Conservation (phyloP, 371 early-diverging fungal genomes). For the Apophysomyces variabilis region DNA sequence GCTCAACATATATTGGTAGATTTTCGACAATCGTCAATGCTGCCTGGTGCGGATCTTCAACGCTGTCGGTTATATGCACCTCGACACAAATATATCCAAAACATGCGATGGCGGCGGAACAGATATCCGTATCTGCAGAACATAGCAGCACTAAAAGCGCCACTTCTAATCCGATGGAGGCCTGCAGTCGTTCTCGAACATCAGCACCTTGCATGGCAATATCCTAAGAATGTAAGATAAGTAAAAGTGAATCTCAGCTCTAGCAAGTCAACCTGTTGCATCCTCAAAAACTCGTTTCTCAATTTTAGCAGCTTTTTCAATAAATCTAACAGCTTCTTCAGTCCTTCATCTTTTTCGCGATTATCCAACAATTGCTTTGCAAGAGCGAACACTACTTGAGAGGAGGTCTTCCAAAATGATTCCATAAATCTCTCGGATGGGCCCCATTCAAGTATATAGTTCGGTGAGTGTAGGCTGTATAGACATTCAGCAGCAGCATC, state of each 20-base stretch:
- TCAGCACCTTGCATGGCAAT: conserved; percentile 50
- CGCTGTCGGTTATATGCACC: conserved; percentile 46
- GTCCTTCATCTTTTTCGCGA: conserved; percentile 57
- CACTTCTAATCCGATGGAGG: conserved; percentile 73
- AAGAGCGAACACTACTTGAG: conserved; percentile 57
- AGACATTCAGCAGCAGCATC: conserved; percentile 75
- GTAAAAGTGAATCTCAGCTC: not conserved
- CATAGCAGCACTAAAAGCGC: conserved; percentile 74
- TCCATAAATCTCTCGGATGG: conserved; percentile 59
- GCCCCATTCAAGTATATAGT: conserved; percentile 69
- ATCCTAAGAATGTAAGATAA: conserved; percentile 28
- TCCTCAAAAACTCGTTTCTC: conserved; percentile 70
- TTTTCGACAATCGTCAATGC: conserved; percentile 70
- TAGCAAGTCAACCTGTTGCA: conserved; percentile 47
- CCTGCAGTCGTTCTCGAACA: conserved; percentile 68
- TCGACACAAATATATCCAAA: conserved; percentile 61
- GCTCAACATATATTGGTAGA: conserved; percentile 66
- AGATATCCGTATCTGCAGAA: conserved; percentile 69
- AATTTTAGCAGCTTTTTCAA: conserved; percentile 63
- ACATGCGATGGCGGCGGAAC: conserved; percentile 56
- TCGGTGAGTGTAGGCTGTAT: conserved; percentile 62
- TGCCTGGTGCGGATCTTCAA: conserved; percentile 44
- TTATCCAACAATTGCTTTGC: conserved; percentile 62
- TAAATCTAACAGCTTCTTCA: conserved; percentile 64
- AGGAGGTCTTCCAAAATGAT: conserved; percentile 73